Percentiles rank a stretch among this genome's conserved stretches.
Conservation (phyloP, 805 yeast species). For the Metschnikowia hibisci region DNA sequence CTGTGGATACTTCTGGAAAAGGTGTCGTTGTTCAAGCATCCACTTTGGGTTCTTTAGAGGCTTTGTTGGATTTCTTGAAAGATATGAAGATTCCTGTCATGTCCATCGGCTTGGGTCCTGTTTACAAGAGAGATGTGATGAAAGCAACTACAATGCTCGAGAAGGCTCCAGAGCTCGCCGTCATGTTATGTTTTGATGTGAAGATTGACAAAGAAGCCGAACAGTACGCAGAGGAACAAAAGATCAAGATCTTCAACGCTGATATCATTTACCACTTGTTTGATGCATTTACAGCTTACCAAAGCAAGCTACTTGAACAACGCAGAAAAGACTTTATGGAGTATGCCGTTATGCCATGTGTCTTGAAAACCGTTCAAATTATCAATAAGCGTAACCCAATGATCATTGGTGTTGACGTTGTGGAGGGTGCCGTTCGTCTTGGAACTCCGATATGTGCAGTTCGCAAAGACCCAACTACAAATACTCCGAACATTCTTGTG, state of each 20-base stretch:
- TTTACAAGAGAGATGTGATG: slow-evolving; percentile 96
- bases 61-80: slow-evolving; percentile 91
- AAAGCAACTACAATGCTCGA: slow-evolving; percentile 96
- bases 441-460: slow-evolving; percentile 98
- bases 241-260: slow-evolving; percentile 88
- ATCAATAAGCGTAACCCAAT: slow-evolving; percentile 98
- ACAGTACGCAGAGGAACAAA: slow-evolving; percentile 93
- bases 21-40: slow-evolving; percentile 99
- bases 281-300: slow-evolving; percentile 92
- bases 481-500: slow-evolving; percentile 62
- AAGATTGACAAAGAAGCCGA: slow-evolving; percentile 97
- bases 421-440: slow-evolving; percentile 80
- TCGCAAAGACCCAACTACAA: slow-evolving; percentile 80
- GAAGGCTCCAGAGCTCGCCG: slow-evolving; percentile 90
- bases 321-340: slow-evolving; percentile 86
- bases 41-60: slow-evolving; percentile 96
- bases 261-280: slow-evolving; percentile 95
- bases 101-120: slow-evolving; percentile 98
- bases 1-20: slow-evolving; percentile 90
- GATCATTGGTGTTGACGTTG: slow-evolving; percentile 98
- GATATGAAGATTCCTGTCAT: slow-evolving; percentile 99
- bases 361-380: slow-evolving; percentile 88
- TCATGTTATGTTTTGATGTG: slow-evolving; percentile 98
- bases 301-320: slow-evolving; percentile 78
- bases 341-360: slow-evolving; percentile 93